Evolutionary conservation across 305 asterid species (phyloP), one percentile per base, ranked within the genome.

Genomic region (Fraxinus sp.): DNA sequence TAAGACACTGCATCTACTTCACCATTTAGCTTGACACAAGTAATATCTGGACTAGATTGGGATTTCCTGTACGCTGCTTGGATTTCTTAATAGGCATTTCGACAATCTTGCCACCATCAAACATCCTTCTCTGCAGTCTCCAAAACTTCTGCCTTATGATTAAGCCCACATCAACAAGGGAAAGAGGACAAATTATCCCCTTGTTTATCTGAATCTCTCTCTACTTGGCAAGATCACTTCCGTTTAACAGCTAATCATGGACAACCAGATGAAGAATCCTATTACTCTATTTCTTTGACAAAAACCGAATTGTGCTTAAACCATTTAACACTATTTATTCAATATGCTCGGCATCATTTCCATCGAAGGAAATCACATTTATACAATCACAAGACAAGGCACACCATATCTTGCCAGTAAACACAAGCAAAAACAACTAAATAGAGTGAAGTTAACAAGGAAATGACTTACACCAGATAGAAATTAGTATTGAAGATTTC

Each of bases 141-240:
- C 59, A 49, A 43, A 36, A 43, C 55, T 43, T 46, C 57, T 46
- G 57, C 57, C 18, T 2, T 46, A 3, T 13, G 57, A 94, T 84
- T 92, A 91, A 26, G 95, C 98, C 18, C 84, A 96, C 89, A 80
- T 94, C 98, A 82, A 96, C 98, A 28, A 94, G 90, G 62, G 66
- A 55, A 55, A 55, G 24, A 20, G 62, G 62, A n/a, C 66, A 18
- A 18, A 57, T 18, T 57, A 18, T 18, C 30, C 10, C 30, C 30
- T 20, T 7, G 70, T 10, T 59, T 20, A 59, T 20, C 30, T 59
- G 70, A 59, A 59, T 20, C 68, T 57, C 68, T 5, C 13, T 6
- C 28, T 57, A 18, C 28, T 20, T 59, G 70, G 30, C 70, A 20
- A 59, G 13, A 59, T 20, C 70, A 59, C 1, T 59, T 20, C 70